Evolutionary conservation across 208 protist species (phyloP).

Genomic region (Crithidia bombi): DNA sequence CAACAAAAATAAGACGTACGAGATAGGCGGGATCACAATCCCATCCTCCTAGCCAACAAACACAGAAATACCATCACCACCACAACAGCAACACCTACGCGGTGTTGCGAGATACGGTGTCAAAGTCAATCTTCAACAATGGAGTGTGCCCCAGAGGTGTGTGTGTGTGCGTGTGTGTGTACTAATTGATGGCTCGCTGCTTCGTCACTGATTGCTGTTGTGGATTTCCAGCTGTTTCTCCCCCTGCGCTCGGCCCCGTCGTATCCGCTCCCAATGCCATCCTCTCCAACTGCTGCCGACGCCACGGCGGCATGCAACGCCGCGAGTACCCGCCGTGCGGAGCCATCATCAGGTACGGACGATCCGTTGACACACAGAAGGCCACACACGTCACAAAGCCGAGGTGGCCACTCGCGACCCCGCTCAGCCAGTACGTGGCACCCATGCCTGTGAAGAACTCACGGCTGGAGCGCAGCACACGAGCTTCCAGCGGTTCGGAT

Average conservation of each 20-base stretch:
- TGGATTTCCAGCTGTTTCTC: too few relatives aligned
- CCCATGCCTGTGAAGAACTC: constrained; percentile 89
- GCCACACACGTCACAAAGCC: constrained; percentile 65
- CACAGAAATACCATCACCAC: too few relatives aligned
- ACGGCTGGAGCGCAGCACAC: constrained; percentile 57
- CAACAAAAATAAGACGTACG: too few relatives aligned
- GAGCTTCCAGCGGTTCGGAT: constrained; percentile 67
- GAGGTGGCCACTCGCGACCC: constrained; percentile 70
- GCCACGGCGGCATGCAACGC: constrained; percentile 83
- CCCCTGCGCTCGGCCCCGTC: not conserved
- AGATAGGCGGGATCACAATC: too few relatives aligned
- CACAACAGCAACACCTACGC: too few relatives aligned
- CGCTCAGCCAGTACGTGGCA: constrained; percentile 81
- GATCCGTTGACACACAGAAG: constrained; percentile 72
- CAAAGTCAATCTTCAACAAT: too few relatives aligned
- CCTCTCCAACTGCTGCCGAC: constrained; percentile 60
- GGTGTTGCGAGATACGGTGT: too few relatives aligned
- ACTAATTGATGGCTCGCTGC: constrained; percentile 7
- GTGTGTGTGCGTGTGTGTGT: not conserved
- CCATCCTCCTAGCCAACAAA: too few relatives aligned
- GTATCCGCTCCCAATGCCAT: constrained; percentile 39
- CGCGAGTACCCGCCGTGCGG: constrained; percentile 74
- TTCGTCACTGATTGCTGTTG: not conserved
- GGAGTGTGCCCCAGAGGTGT: too few relatives aligned
- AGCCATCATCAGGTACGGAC: constrained; percentile 86